Base-by-base conservation (phyloP, 345 rosid species). In the Capsella bursapastoris region DNA sequence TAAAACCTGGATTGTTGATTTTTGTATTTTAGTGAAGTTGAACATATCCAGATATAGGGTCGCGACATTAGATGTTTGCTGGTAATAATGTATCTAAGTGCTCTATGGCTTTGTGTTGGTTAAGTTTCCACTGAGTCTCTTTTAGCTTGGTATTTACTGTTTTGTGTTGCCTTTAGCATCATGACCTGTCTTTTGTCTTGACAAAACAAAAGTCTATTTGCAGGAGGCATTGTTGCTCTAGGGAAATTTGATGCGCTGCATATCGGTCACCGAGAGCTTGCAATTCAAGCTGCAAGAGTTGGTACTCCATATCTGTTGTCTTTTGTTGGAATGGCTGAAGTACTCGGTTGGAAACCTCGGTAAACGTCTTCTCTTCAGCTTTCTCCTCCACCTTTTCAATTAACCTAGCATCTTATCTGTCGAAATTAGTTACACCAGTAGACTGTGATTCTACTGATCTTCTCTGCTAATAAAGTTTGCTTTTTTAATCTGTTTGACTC, bases 181-280 rank as follows among this genome's bases (percentile, higher is more conserved):
- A 34, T 34, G 11, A 7, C 22, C 5, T 66, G 48, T 47, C 35
- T 18, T 13, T 56, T 41, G 15, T 41, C 64, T 64, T 53, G 37
- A 63, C 37, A 7, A 34, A 34, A 34, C 8, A 34, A 34, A 34
- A 34, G 6, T 8, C 6, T 34, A 22, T 41, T 31, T 63, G 12
- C 73, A 89, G 96, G 98, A 76, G 93, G 98, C 66, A 78, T 89
- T 16, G 96, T 87, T 61, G 95, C 91, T n/a, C 81, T 86, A 63
- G 98, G 95, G 66, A 93, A 93, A 80, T 90, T 93, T 83, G 98
- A 93, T 60, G 98, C 97, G 1, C 86, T 93, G 80, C 95, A 90
- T 75, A 66, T 85, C 27, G 93, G 95, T 57, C 98, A 93, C 70
- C 83, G 93, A 31, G 95, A 93, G 82, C 98, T 90, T 67, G 97